Base-by-base conservation (phyloP, 78 protist genomes). In the Dictyostelium brefeldianum region DNA sequence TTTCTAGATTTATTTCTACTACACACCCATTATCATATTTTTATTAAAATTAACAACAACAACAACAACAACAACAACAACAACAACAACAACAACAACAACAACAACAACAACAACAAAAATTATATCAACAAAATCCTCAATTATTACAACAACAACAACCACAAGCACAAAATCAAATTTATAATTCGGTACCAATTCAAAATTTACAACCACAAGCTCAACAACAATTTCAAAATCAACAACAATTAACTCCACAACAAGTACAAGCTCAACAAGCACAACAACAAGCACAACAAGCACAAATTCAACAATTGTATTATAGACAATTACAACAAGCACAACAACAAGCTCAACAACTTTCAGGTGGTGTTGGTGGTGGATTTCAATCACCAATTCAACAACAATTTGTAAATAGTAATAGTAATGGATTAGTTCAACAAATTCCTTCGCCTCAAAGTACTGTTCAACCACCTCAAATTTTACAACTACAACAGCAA, bases 251-350 rank as follows among this genome's bases (percentile, higher is more conserved):
- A 67, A 67, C n/a, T 25, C 70, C n/a, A 25, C 70, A 62, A 25
- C 70, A 62, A 2, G 22, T 62, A 25, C 43, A 36, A 36, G 43
- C 43, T 3, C 43, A 36, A 36, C 73, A 64, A 67, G 46, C 25
- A 29, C 48, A 31, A 17, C 75, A 67, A 29, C 3, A 27, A 14
- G 15, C 27, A 67, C 25, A 62, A 62, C 70, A 62, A 25, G 43
- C n/a, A 25, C 70, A 62, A 2, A 25, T 62, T 11, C 67, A 57
- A 8, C 67, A 57, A 57, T 17, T 62, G 12, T 62, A 25, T 11
- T 62, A 62, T 62, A 62, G 70, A 25, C 70, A 57, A n/a, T 57
- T 57, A 57, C 73, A 64, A 64, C 73, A 64, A 64, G 43, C 10
- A 1, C 74, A 67, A 67, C 41, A 14, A 11, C 75, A 67, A 67